These are phyloP conservation scores for Microbotryum scabiosae DNA, from an alignment of 1,284 basidiomycete genomes.

Conservation along the genomic window DNA sequence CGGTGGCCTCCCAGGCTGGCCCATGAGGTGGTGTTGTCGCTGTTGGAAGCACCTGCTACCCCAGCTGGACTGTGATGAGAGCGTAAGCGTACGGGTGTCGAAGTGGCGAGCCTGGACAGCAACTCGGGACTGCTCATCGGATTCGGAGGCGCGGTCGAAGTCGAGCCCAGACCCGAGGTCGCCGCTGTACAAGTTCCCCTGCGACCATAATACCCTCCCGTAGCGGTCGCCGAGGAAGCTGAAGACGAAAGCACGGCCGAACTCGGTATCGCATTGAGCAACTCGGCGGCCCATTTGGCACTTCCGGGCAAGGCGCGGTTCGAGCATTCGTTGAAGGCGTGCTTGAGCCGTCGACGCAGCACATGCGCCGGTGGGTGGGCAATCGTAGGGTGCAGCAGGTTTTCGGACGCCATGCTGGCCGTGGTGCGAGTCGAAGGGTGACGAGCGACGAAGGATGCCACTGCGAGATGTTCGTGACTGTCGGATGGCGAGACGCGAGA, in stretches of 20 bases:
- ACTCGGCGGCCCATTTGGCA: constrained; percentile 28
- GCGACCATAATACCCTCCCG: neutral
- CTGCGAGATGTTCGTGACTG: too few species aligned
- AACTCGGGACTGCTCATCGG: neutral
- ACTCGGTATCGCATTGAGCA: constrained; percentile 15
- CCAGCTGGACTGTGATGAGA: neutral
- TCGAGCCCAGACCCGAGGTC: neutral
- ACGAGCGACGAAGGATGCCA: too few species aligned
- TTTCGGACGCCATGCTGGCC: too few species aligned
- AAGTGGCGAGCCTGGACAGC: neutral
- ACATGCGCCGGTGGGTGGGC: too few species aligned
- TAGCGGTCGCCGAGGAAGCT: neutral
- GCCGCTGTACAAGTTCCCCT: neutral
- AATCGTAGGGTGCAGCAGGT: too few species aligned
- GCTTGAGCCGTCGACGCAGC: too few species aligned
- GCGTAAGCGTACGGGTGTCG: neutral
- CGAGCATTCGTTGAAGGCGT: too few species aligned
- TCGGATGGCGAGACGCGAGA: too few species aligned
- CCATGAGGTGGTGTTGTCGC: neutral
- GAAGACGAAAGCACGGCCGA: too few species aligned
- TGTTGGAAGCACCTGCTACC: neutral
- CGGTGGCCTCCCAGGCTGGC: neutral
- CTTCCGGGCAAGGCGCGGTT: constrained; percentile 16
- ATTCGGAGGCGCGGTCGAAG: neutral
- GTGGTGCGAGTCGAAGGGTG: too few species aligned